A percentile compares a stretch with the other conserved stretches of the same genome.
Conservation (phyloP, 352 stramenopile genomes). For the Phytophthora brassicae region DNA sequence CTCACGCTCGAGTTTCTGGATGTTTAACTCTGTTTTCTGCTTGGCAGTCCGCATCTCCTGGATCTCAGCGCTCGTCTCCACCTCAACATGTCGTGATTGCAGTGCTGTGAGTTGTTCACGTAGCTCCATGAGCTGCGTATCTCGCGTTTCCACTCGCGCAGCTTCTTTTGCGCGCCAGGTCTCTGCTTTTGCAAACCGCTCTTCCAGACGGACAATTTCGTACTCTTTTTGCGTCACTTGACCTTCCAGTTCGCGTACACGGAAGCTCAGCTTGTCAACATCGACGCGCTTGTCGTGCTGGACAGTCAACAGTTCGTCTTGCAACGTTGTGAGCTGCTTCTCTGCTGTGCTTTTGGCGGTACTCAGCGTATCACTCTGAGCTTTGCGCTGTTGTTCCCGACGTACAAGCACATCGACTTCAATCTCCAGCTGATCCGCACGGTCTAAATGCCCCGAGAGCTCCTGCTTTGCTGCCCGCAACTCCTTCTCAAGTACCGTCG, state of each 20-base stretch:
- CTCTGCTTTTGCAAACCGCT: slow-evolving; percentile 51
- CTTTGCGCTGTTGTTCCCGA: slow-evolving; percentile 48
- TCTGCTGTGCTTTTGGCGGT: slow-evolving; percentile 39
- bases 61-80: slow-evolving; percentile 44
- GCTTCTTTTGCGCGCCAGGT: slow-evolving; percentile 52
- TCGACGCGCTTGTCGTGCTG: slow-evolving; percentile 42
- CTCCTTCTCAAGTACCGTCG: slow-evolving; percentile 34
- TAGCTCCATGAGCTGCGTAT: slow-evolving; percentile 45
- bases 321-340: slow-evolving; percentile 35
- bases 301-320: slow-evolving; percentile 33
- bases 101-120: slow-evolving; percentile 48
- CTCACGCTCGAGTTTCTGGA: slow-evolving; percentile 31
- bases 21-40: slow-evolving; percentile 24
- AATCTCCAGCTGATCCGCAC: slow-evolving; percentile 40
- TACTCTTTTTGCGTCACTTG: slow-evolving; percentile 57
- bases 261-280: slow-evolving; percentile 47
- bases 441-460: slow-evolving; percentile 20
- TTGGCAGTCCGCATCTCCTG: slow-evolving; percentile 44
- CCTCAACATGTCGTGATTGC: slow-evolving; percentile 46
- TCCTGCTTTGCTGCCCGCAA: slow-evolving; percentile 32
- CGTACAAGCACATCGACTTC: slow-evolving; percentile 49
- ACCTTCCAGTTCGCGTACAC: slow-evolving; percentile 48
- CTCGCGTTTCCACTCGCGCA: slow-evolving; percentile 51
- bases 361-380: slow-evolving; percentile 31
- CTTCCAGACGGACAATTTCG: slow-evolving; percentile 42